A percentile compares a stretch with the other conserved stretches of the same genome.
Evolutionary conservation across 1,284 basidiomycete species (phyloP).

Genomic region (Trametes pubescens): DNA sequence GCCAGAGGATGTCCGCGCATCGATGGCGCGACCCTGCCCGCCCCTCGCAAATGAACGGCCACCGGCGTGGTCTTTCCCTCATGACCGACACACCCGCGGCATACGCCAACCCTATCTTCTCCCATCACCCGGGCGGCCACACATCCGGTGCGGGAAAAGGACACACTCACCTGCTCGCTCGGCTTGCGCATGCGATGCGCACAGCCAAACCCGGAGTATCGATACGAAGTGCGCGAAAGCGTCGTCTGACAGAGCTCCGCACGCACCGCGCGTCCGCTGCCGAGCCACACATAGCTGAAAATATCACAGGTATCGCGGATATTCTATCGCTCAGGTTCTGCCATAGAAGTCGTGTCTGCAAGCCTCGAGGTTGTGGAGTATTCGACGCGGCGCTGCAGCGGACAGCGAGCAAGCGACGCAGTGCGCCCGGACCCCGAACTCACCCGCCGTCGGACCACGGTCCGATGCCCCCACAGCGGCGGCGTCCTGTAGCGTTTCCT

Average conservation of each 20-base stretch:
- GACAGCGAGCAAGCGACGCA: background rate
- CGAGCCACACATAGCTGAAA: slow-evolving; percentile 4
- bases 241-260: slow-evolving; percentile 23
- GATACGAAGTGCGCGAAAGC: slow-evolving; percentile 21
- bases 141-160: slow-evolving; percentile 23
- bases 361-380: slow-evolving; percentile 28
- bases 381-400: background rate
- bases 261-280: slow-evolving; percentile 15
- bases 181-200: slow-evolving; percentile 15
- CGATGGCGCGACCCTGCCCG: slow-evolving; percentile 20
- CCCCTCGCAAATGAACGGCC: slow-evolving; percentile 26
- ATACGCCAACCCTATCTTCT: slow-evolving; percentile 19
- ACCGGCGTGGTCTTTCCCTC: slow-evolving; percentile 21
- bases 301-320: slow-evolving; percentile 16
- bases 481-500: background rate
- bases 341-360: slow-evolving; percentile 7
- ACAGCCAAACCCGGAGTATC: slow-evolving; percentile 30
- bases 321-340: slow-evolving; percentile 11
- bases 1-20: slow-evolving; percentile 13
- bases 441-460: background rate
- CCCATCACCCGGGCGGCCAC: slow-evolving; percentile 25
- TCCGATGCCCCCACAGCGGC: background rate
- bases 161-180: slow-evolving; percentile 28
- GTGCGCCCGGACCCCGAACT: slow-evolving; percentile 4
- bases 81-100: slow-evolving; percentile 17